Evolutionary conservation across 257 asterid species (phyloP).

Genomic region (Solanum chmielewskii): DNA sequence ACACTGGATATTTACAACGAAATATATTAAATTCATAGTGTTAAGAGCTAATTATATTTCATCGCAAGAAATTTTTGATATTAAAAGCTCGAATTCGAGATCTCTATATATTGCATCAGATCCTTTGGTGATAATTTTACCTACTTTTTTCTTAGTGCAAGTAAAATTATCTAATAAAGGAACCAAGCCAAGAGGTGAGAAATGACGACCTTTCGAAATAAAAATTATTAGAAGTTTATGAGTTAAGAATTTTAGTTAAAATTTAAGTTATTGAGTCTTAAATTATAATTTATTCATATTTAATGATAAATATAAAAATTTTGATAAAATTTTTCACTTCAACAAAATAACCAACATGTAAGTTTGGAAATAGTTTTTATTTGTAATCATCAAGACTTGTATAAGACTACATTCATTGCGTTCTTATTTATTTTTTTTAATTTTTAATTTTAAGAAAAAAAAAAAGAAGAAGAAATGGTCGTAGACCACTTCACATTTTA

Average conservation of each 20-base stretch:
- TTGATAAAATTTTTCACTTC: neutral
- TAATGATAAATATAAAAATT: no score
- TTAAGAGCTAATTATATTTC: no score
- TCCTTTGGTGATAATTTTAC: neutral
- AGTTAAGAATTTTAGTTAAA: no score
- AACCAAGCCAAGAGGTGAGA: no score
- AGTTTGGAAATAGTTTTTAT: neutral
- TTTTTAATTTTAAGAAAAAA: no score
- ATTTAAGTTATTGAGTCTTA: no score
- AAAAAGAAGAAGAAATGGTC: neutral
- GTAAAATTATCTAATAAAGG: no score
- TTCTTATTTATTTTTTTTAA: neutral
- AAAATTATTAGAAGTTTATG: neutral
- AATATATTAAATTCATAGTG: no score
- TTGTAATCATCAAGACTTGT: neutral
- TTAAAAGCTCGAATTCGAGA: neutral
- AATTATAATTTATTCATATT: no score
- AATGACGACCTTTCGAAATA: no score
- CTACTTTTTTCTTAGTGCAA: no score
- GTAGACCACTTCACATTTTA: no score
- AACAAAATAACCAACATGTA: neutral
- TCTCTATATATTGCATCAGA: neutral
- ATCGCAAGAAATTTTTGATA: neutral
- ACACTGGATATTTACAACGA: neutral
- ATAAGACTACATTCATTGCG: neutral